phyloP scores from a whole-genome alignment of 495 filamentous ascomycete species.

The Aspergillus leporis region DNA sequence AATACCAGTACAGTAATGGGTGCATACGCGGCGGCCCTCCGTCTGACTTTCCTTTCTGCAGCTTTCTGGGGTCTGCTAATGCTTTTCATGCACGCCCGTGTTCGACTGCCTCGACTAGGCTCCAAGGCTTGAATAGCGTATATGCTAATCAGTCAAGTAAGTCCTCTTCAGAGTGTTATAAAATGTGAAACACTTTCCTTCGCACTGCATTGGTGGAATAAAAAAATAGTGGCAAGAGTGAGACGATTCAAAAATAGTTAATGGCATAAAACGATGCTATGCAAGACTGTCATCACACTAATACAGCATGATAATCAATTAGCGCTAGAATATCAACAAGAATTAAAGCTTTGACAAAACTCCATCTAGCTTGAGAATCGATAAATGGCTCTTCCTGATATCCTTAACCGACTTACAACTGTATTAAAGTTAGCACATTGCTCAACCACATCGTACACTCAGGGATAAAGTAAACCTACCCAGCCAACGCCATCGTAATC shows the following conservation, averaged over 20 bases:
- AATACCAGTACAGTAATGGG: slow-evolving; percentile 47
- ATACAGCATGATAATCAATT: neutral
- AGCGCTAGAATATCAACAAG: neutral
- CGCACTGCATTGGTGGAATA: neutral
- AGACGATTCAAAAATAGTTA: neutral
- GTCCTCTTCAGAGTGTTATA: neutral
- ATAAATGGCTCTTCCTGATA: slow-evolving; percentile 31
- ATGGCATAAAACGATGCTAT: neutral
- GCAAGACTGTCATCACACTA: neutral
- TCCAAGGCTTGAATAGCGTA: slow-evolving; percentile 25
- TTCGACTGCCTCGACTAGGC: slow-evolving; percentile 57
- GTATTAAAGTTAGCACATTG: neutral
- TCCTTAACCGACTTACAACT: slow-evolving; percentile 30
- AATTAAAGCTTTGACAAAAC: slow-evolving; percentile 21
- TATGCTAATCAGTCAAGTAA: neutral
- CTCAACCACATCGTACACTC: neutral
- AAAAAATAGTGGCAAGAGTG: neutral
- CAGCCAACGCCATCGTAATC: slow-evolving; percentile 41
- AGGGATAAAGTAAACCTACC: slow-evolving; percentile 23
- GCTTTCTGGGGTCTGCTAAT: slow-evolving; percentile 50
- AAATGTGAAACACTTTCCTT: neutral
- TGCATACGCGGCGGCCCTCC: slow-evolving; percentile 59
- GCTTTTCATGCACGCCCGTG: slow-evolving; percentile 47
- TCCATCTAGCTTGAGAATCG: slow-evolving; percentile 27
- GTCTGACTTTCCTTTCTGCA: slow-evolving; percentile 54